Percentiles rank a stretch among this genome's conserved stretches.
Evolutionary conservation across 345 rosid species (phyloP).

Genomic region (Linum trigynum): DNA sequence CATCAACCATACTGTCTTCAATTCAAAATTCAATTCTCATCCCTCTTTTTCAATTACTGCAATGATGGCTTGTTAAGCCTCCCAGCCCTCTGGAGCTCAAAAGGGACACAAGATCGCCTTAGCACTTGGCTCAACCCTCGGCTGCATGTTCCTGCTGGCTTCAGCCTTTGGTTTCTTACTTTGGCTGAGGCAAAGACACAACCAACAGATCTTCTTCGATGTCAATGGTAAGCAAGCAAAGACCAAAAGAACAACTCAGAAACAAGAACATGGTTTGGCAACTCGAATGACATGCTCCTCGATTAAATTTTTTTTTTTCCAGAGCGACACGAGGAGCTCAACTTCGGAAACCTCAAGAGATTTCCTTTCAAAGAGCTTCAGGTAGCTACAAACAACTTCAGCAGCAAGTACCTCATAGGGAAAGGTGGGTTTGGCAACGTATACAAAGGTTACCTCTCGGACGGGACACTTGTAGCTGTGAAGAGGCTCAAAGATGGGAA

Average conservation of each 20-base stretch:
- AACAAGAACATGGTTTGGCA: background rate
- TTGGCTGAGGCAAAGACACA: conserved; percentile 72
- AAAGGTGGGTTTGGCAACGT: conserved; percentile 95
- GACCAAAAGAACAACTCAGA: background rate
- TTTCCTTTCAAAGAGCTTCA: conserved; percentile 87
- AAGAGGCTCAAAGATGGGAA: conserved; percentile 71
- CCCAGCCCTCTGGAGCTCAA: conserved; percentile 32
- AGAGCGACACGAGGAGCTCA: conserved; percentile 64
- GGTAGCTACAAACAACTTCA: conserved; percentile 74
- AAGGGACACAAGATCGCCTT: conserved; percentile 55
- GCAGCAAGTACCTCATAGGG: conserved; percentile 77
- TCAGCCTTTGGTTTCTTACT: conserved; percentile 56
- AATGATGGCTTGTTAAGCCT: conserved; percentile 25
- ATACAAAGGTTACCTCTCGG: conserved; percentile 73
- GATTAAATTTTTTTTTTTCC: conserved; percentile 6
- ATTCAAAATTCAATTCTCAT: background rate
- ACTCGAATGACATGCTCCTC: background rate
- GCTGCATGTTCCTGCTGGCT: conserved; percentile 53
- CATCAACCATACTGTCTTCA: background rate
- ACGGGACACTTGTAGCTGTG: conserved; percentile 69
- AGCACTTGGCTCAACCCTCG: conserved; percentile 59
- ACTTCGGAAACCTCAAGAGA: conserved; percentile 75
- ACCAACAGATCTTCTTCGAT: conserved; percentile 85
- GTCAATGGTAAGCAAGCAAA: conserved; percentile 51
- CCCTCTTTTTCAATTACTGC: background rate